phyloP scores from a whole-genome alignment of 2,329 filamentous ascomycete species.

The Fusarium duplospermum region DNA sequence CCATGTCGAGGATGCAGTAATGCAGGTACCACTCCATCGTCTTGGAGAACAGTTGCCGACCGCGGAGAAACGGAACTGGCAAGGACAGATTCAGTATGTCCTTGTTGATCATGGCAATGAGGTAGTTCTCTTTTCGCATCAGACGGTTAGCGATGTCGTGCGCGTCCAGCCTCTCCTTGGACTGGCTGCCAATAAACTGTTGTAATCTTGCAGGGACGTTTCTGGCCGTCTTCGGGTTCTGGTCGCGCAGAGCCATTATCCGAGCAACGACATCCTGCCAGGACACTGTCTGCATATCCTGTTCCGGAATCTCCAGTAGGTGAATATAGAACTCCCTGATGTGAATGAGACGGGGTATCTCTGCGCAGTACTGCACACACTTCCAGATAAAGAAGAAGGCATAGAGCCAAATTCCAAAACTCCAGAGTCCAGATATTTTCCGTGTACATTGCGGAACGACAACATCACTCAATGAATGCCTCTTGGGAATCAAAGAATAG shows the following conservation, averaged over 20 bases:
- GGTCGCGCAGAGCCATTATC: conserved; percentile 84
- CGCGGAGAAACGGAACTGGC: conserved; percentile 83
- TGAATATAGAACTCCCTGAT: conserved; percentile 89
- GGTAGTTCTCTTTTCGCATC: conserved; percentile 96
- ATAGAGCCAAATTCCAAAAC: conserved; percentile 84
- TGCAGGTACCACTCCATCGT: conserved; percentile 94
- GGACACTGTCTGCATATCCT: conserved; percentile 92
- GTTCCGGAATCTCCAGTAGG: conserved; percentile 81
- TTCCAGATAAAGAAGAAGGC: conserved; percentile 88
- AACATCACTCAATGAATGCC: conserved; percentile 64
- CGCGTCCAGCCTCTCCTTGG: conserved; percentile 93
- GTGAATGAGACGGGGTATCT: conserved; percentile 77
- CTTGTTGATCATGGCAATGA: conserved; percentile 98
- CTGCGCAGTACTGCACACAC: conserved; percentile 77
- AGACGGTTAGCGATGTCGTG: conserved; percentile 97
- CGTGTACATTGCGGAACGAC: conserved; percentile 79
- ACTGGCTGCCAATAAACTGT: conserved; percentile 80
- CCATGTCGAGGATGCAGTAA: conserved; percentile 90
- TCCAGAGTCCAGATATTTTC: conserved; percentile 80
- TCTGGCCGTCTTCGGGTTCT: conserved; percentile 82
- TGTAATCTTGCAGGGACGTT: conserved; percentile 65
- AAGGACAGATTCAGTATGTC: conserved; percentile 90
- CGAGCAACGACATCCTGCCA: conserved; percentile 92
- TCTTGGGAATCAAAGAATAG: conserved; percentile 78
- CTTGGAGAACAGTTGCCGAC: conserved; percentile 85